These are phyloP conservation scores for Malassezia furfur DNA, from an alignment of 1,284 basidiomycete species.

Conservation along the genomic window DNA sequence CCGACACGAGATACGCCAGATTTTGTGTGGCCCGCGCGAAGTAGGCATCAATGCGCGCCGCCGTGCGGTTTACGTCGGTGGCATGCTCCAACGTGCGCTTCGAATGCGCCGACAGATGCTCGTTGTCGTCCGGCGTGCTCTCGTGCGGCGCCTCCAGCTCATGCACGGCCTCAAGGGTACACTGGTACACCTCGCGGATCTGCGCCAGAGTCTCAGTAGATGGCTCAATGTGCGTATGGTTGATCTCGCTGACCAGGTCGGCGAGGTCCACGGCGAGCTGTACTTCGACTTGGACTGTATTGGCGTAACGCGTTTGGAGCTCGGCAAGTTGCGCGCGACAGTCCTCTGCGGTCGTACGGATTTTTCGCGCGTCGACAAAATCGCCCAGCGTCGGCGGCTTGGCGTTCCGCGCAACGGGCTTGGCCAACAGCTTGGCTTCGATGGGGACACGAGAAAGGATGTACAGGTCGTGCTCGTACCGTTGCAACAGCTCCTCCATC, in stretches of 20 bases:
- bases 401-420: constrained; percentile 5
- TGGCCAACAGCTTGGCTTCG: constrained; percentile 27
- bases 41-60: not conserved
- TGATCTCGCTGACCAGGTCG: constrained; percentile 27
- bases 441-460: constrained; percentile 35
- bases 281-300: constrained; percentile 20
- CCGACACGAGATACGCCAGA: constrained; percentile 31
- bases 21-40: constrained; percentile 10
- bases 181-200: constrained; percentile 18
- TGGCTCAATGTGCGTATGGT: constrained; percentile 25
- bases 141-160: constrained; percentile 22
- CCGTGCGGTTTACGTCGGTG: not conserved
- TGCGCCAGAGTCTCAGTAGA: constrained; percentile 32
- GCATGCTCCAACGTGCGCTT: not conserved
- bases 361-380: constrained; percentile 32
- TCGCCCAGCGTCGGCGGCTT: constrained; percentile 27
- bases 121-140: constrained; percentile 15
- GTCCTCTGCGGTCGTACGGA: constrained; percentile 31
- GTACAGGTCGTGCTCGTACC: constrained; percentile 33
- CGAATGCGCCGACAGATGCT: constrained; percentile 7
- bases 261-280: constrained; percentile 27
- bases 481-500: constrained; percentile 36
- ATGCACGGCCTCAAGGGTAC: not conserved
- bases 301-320: constrained; percentile 23
- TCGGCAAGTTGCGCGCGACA: constrained; percentile 27